Conservation (phyloP, 495 filamentous ascomycete genomes). For the Talaromyces nanjingensis region DNA sequence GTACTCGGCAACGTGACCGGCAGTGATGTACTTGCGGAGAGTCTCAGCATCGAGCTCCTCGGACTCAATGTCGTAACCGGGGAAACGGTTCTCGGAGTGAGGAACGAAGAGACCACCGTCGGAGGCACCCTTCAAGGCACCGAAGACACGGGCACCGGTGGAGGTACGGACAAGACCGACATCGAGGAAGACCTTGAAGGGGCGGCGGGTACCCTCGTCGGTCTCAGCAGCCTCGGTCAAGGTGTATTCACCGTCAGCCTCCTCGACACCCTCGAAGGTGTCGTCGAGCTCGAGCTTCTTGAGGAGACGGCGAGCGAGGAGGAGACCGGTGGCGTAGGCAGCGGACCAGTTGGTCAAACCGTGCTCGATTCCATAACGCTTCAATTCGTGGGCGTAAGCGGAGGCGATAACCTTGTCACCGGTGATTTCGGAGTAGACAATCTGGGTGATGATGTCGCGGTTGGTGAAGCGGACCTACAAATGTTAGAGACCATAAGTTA, state of each 20-base stretch:
- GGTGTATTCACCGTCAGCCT: constrained; percentile 87
- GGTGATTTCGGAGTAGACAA: constrained; percentile 91
- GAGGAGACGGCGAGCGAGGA: constrained; percentile 92
- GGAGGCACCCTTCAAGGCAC: constrained; percentile 98
- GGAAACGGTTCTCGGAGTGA: constrained; percentile 98
- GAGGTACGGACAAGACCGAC: constrained; percentile 95
- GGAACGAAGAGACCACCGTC: constrained; percentile 96
- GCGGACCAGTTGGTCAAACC: constrained; percentile 99
- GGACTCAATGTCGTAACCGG: constrained; percentile 90
- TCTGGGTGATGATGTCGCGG: constrained; percentile 97
- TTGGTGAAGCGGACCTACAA: constrained; percentile 91
- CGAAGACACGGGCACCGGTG: constrained; percentile 97
- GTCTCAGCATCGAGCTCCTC: constrained; percentile 97
- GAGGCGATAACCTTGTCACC: constrained; percentile 93
- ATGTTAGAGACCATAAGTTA: neutral
- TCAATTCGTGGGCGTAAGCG: constrained; percentile 97
- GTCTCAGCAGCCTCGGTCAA: constrained; percentile 88
- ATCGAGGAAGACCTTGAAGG: constrained; percentile 98
- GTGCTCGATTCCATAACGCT: constrained; percentile 92
- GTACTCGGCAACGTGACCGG: constrained; percentile 97
- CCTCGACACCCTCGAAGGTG: constrained; percentile 86
- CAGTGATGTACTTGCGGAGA: constrained; percentile 98
- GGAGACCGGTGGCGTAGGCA: constrained; percentile 92
- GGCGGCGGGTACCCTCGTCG: constrained; percentile 77
- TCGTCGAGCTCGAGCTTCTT: constrained; percentile 93